Conservation (phyloP, 164 flowering plant species). For the Brasenia schreberi region DNA sequence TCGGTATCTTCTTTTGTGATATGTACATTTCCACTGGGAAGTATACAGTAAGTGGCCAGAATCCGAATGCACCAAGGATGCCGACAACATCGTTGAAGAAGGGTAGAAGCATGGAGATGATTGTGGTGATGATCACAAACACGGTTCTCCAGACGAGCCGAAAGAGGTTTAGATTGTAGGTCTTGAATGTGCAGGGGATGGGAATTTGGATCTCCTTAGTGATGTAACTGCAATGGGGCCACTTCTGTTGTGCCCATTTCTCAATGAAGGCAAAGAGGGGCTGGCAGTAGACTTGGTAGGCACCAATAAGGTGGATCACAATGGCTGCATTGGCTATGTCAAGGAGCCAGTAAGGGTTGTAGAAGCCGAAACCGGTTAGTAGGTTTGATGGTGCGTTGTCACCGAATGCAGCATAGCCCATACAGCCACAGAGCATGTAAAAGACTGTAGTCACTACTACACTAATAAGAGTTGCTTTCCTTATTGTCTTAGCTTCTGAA, state of each 20-base stretch:
- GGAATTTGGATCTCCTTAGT: constrained; percentile 25
- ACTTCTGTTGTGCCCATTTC: constrained; percentile 24
- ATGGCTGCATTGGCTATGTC: constrained; percentile 18
- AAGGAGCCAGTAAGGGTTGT: constrained; percentile 21
- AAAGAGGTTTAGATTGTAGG: constrained; percentile 22
- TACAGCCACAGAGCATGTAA: constrained; percentile 14
- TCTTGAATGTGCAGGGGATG: constrained; percentile 16
- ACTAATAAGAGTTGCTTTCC: constrained; percentile 20
- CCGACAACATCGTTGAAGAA: constrained; percentile 59
- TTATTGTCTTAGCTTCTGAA: constrained; percentile 24
- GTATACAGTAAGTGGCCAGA: constrained; percentile 60
- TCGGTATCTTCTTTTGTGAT: constrained; percentile 35
- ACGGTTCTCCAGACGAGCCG: constrained; percentile 33
- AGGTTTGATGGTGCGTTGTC: constrained; percentile 20
- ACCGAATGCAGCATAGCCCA: constrained; percentile 24
- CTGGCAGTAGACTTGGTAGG: constrained; percentile 36
- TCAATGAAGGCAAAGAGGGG: constrained; percentile 57
- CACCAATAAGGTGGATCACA: constrained; percentile 16
- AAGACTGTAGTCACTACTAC: constrained; percentile 18
- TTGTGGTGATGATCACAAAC: constrained; percentile 36
- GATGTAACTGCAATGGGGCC: constrained; percentile 28
- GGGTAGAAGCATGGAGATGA: constrained; percentile 50
- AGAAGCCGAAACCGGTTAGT: constrained; percentile 16
- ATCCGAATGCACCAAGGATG: constrained; percentile 45
- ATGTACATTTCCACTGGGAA: constrained; percentile 62